These are phyloP conservation scores for Solanum etuberosum DNA, from an alignment of 257 asterid genomes.

Conservation along the genomic window DNA sequence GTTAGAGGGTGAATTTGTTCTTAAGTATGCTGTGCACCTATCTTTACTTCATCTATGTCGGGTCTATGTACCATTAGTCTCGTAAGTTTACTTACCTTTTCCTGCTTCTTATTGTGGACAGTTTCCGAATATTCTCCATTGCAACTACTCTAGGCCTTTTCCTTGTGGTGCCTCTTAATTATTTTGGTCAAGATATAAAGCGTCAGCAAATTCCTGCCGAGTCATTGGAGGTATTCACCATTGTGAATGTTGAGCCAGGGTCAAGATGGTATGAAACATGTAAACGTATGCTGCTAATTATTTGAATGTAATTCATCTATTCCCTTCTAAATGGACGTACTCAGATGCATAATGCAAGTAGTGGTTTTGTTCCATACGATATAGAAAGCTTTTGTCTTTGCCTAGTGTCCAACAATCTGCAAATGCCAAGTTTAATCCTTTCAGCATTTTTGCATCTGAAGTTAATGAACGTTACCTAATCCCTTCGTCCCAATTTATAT, in stretches of 20 bases:
- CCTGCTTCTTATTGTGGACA: slow-evolving; percentile 1
- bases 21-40: neutral
- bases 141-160: slow-evolving; percentile 23
- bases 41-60: neutral
- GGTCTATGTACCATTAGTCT: neutral
- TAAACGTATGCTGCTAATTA: neutral
- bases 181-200: slow-evolving; percentile 16
- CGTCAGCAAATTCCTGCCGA: slow-evolving; percentile 8
- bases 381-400: neutral
- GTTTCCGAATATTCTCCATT: slow-evolving; percentile 15
- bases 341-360: neutral
- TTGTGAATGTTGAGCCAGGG: slow-evolving; percentile 19
- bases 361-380: neutral
- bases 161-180: slow-evolving; percentile 27
- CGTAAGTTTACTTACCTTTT: neutral
- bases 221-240: slow-evolving; percentile 22
- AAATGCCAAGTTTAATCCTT: neutral
- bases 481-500: neutral
- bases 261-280: slow-evolving; percentile 16
- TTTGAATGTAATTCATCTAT: neutral
- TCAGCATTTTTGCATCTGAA: neutral
- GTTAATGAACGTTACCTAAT: neutral
- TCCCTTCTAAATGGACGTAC: neutral
- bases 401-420: neutral
- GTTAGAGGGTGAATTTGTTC: neutral